phyloP scores from a whole-genome alignment of 352 stramenopile species.

The Phytophthora citricola region DNA sequence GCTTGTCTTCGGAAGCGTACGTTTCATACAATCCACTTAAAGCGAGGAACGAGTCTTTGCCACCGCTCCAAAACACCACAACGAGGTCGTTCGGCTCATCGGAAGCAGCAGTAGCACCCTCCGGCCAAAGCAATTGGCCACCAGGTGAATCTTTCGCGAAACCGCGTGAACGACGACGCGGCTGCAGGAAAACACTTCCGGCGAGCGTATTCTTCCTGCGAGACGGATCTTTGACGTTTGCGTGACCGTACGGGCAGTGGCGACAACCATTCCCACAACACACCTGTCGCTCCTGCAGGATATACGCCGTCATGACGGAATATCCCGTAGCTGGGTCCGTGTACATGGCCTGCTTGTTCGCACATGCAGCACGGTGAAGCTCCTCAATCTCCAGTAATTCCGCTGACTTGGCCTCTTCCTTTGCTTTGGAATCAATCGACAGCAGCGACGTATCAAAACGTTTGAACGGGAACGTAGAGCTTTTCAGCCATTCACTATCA shows the following conservation, averaged over 20 bases:
- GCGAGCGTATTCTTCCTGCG: constrained; percentile 49
- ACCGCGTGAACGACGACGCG: constrained; percentile 32
- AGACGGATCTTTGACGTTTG: constrained; percentile 66
- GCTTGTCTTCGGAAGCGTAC: constrained; percentile 39
- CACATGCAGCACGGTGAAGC: constrained; percentile 75
- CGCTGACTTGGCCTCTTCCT: constrained; percentile 15
- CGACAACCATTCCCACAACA: constrained; percentile 92
- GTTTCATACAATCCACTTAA: constrained; percentile 51
- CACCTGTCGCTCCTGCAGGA: constrained; percentile 73
- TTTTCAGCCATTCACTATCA: constrained; percentile 33
- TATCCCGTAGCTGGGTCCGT: constrained; percentile 87
- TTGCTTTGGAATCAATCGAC: constrained; percentile 4
- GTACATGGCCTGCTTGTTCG: constrained; percentile 77
- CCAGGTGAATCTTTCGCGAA: constrained; percentile 23
- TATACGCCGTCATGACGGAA: constrained; percentile 87
- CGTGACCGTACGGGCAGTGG: constrained; percentile 91
- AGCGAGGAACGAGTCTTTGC: constrained; percentile 91
- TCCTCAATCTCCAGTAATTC: constrained; percentile 62
- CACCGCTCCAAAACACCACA: constrained; percentile 89
- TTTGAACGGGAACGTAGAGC: constrained; percentile 55
- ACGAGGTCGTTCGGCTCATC: constrained; percentile 52
- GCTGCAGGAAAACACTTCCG: constrained; percentile 43
- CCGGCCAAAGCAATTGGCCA: constrained; percentile 45
- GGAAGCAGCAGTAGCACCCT: constrained; percentile 7
- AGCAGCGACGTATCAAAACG: constrained; percentile 30